A percentile compares a stretch with the other conserved stretches of the same genome.
These are phyloP conservation scores for Ophiostoma sp. DNA, from an alignment of 2,329 filamentous ascomycete genomes.

Conservation along the genomic window DNA sequence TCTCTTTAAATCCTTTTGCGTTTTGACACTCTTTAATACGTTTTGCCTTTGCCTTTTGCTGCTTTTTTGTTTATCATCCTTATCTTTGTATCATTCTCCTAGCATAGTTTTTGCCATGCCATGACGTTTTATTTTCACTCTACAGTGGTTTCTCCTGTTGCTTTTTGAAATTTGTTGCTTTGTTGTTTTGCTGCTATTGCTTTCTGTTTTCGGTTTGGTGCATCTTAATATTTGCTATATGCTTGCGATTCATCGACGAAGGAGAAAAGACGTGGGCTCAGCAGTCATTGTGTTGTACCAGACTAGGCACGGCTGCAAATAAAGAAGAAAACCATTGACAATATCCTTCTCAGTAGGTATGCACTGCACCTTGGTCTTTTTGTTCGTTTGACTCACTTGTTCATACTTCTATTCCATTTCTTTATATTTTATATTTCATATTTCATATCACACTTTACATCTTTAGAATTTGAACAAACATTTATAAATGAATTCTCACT, in stretches of 20 bases:
- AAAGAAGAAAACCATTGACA: not conserved
- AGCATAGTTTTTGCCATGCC: constrained; percentile 7
- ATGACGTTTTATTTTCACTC: not conserved
- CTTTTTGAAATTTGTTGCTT: not conserved
- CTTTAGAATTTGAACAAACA: not conserved
- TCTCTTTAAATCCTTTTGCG: not conserved
- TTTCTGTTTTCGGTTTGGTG: not conserved
- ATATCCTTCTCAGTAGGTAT: not conserved
- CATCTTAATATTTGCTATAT: not conserved
- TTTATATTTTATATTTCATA: too few species aligned
- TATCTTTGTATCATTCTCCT: constrained; percentile 11
- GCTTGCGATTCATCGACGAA: not conserved
- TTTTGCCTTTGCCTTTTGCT: not conserved
- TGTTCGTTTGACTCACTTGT: too few species aligned
- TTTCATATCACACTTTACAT: not conserved
- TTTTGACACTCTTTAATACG: not conserved
- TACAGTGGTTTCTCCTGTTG: not conserved
- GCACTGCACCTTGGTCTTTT: too few species aligned
- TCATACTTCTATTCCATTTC: too few species aligned
- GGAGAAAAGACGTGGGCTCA: not conserved
- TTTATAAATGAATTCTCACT: not conserved
- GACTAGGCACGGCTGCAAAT: not conserved
- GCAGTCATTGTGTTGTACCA: constrained; percentile 2
- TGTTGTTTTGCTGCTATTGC: not conserved
- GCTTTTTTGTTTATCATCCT: not conserved